Evolutionary conservation across 2,329 filamentous ascomycete species (phyloP), one percentile per base, ranked within the genome.

Genomic region (Xylariomycetidae sp.): DNA sequence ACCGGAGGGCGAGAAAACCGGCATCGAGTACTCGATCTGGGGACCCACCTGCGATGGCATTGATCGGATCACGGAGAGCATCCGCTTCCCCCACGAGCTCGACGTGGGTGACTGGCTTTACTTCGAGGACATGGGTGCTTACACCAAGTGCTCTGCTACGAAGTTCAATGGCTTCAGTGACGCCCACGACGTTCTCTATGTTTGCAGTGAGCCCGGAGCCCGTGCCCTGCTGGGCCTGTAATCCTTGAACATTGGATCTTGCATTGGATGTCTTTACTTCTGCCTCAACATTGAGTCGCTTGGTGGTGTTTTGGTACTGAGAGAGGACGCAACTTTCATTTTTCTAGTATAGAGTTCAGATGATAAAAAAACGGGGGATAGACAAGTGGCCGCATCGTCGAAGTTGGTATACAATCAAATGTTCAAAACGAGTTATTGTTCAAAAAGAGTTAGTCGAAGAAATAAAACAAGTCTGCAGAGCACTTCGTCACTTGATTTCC

Each of bases 91-190:
- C 20, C 79, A 84, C 33, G 74, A 83, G 29, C 68, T 98, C 26
- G 82, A 95, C 54, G 85, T 95, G 6, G 92, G 92, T 32, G 92
- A 98, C 61, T 98, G 92, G 92, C 72, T 98, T 34, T 98, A 94
- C 68, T 98, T 98, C 63, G 87, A 95, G 66, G 79, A 95, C 42
- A 98, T 98, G 92, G 92, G 92, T 35, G 90, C 92, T 16, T 98
- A 98, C 64, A 96, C 92, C 50, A 94, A 89, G 72, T 96, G 90
- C 72, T 95, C 88, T 39, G 90, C 92, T 43, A 98, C 92, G 37
- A 81, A 84, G 56, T 98, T 98, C 80, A 98, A 98, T 50, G 92
- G 92, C 44, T 98, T 96, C 65, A 85, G 81, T 34, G 86, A 96
- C 63, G 74, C 79, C 49, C 92, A 98, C 60, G 85, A 95, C 52